Percentiles rank a stretch among this genome's conserved stretches.
These are phyloP conservation scores for Cyclospora cayetanensis DNA, from an alignment of 169 alveolate species.

Conservation along the genomic window DNA sequence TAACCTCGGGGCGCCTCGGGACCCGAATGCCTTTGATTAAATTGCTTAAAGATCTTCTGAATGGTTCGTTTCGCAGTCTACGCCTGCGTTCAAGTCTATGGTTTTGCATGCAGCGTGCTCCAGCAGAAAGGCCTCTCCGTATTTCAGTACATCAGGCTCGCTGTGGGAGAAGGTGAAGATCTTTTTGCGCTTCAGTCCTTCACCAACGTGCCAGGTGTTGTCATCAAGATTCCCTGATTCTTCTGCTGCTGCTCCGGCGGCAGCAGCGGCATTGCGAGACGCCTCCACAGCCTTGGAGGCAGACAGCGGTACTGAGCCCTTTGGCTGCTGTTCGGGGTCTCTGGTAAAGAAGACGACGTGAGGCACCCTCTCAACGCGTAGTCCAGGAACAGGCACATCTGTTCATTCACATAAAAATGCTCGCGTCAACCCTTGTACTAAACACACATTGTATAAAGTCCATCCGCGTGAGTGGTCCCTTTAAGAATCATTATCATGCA, in stretches of 20 bases:
- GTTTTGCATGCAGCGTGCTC: conserved; percentile 15
- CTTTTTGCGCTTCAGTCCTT: background rate
- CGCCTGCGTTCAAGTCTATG: background rate
- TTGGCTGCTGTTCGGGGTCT: background rate
- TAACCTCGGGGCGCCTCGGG: too few relatives aligned
- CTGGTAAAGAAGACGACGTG: background rate
- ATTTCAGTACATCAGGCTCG: background rate
- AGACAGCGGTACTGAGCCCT: background rate
- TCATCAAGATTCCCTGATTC: background rate
- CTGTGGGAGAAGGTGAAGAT: background rate
- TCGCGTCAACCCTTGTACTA: too few relatives aligned
- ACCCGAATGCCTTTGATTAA: too few relatives aligned
- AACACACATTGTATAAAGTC: too few relatives aligned
- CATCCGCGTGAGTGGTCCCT: too few relatives aligned
- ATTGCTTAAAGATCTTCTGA: background rate
- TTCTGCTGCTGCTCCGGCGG: conserved; percentile 6
- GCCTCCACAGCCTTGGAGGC: background rate
- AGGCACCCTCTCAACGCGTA: background rate
- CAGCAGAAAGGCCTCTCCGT: background rate
- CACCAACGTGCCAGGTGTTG: background rate
- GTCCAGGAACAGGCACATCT: background rate
- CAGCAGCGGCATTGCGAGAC: too few relatives aligned
- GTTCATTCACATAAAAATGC: too few relatives aligned
- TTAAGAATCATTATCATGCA: too few relatives aligned
- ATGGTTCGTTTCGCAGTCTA: background rate